Conservation (phyloP, 768 basidiomycete genomes). For the Tulasnella calospora region DNA sequence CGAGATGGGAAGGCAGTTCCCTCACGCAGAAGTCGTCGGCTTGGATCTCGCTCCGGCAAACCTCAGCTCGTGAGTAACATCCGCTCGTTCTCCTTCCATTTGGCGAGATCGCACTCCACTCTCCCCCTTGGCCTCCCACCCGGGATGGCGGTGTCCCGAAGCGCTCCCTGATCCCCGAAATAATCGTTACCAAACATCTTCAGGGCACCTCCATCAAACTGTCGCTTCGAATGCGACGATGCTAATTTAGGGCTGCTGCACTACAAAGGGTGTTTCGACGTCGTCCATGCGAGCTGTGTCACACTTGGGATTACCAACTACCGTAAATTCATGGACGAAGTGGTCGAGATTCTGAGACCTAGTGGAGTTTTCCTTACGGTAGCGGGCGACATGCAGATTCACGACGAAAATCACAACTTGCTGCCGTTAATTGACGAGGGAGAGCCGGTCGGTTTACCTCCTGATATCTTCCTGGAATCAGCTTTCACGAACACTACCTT, state of each 20-base stretch:
- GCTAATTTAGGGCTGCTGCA: neutral
- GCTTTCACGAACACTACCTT: neutral
- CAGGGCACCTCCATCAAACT: neutral
- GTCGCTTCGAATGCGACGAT: constrained; percentile 10
- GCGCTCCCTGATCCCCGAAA: too few relatives aligned
- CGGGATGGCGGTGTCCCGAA: too few relatives aligned
- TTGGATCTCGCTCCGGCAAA: constrained; percentile 5
- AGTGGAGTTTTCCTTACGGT: constrained; percentile 11
- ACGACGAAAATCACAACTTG: neutral
- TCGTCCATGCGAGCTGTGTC: neutral
- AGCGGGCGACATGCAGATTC: constrained; percentile 3
- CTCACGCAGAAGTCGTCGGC: neutral
- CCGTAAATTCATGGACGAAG: neutral
- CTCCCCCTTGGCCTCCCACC: too few relatives aligned
- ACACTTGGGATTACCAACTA: neutral
- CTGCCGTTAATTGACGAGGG: neutral
- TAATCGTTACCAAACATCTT: neutral
- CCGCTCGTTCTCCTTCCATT: too few relatives aligned
- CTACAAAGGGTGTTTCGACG: neutral
- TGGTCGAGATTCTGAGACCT: neutral
- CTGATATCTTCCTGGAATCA: neutral
- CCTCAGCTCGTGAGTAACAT: neutral
- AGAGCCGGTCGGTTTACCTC: neutral
- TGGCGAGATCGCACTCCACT: too few relatives aligned
- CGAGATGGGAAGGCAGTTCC: constrained; percentile 6